Percentiles rank a stretch among this genome's conserved stretches.
Conservation (phyloP, 2,329 filamentous ascomycete species). For the Penicillium janthinellum region DNA sequence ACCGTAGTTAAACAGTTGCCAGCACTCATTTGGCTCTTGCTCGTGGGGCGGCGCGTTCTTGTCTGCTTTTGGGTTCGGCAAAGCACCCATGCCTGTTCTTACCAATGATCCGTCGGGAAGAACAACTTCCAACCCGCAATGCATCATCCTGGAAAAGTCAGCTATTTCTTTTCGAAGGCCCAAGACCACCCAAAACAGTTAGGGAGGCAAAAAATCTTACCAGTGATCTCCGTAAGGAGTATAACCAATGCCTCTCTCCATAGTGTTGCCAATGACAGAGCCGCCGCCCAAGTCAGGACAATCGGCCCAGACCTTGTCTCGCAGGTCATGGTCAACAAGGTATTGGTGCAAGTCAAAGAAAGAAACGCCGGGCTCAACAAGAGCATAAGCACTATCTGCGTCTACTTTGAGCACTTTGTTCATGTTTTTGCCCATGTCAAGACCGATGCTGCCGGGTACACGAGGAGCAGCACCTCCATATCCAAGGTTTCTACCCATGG, state of each 20-base stretch:
- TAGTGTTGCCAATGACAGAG: conserved; percentile 50
- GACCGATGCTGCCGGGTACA: too few relatives aligned
- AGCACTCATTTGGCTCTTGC: conserved; percentile 35
- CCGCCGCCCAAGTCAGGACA: conserved; percentile 28
- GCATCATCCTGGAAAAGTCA: conserved; percentile 10
- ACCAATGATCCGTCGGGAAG: conserved; percentile 50
- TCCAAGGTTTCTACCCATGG: conserved; percentile 51
- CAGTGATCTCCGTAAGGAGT: conserved; percentile 29
- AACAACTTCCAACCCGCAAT: conserved; percentile 50
- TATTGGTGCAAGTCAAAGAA: too few relatives aligned
- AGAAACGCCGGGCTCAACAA: too few relatives aligned
- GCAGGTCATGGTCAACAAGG: conserved; percentile 31
- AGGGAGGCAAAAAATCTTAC: too few relatives aligned
- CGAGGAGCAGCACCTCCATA: conserved; percentile 51
- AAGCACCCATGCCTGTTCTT: conserved; percentile 52
- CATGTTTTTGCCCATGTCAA: too few relatives aligned
- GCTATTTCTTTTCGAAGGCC: too few relatives aligned
- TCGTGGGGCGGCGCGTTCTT: background rate
- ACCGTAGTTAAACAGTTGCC: conserved; percentile 48
- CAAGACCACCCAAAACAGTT: too few relatives aligned
- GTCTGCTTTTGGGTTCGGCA: conserved; percentile 5
- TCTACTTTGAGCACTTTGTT: too few relatives aligned
- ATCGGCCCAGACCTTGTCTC: conserved; percentile 32
- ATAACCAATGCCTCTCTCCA: conserved; percentile 52
- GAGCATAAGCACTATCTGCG: too few relatives aligned